Evolutionary conservation across 129 eudicot genomes (phyloP), one percentile per base, ranked within the genome.

Genomic region (Pseudognaphalium luteoalbum): DNA sequence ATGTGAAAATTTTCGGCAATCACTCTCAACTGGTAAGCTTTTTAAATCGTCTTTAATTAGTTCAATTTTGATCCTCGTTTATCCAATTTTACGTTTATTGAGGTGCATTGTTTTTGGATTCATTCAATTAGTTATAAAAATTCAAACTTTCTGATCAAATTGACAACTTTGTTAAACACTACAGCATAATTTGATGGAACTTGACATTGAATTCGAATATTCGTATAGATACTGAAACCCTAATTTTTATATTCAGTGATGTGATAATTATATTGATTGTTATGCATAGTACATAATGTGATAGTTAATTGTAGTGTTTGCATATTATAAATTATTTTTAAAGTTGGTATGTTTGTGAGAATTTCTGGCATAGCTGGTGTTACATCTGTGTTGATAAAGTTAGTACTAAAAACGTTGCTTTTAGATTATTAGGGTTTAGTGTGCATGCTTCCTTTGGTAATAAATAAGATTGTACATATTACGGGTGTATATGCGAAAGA

Each of bases 211-310:
- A 69, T 77, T 77, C 21, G 28, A 25, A 25, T 25, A 0, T 20
- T 44, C 15, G 33, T 4, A 19, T 3, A 51, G 12, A 44, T 70
- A 70, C 63, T 42, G 76, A 78, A 78, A 78, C 81, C 76, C 81
- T 78, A 78, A 78, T 39, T 58, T 69, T 11, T 21, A 5, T 42
- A 42, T 25, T 39, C 16, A 3, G 71, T 47, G 65, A 65, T 20
- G 65, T 65, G 64, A 50, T 47, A 14, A 14, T 47, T 47, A 14
- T 47, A 47, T 47, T 33, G 25, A 33, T 21, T 16, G 14, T 39
- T 71, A 35, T 58, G 75, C 1, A 39, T 37, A 15, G 6, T 69
- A 29, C 51, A 59, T 29, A 35, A 59, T 69, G 70, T 17, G 47
- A 52, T 17, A 6, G 0, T n/a, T 52, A 4, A 25, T 6, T 51